Conservation (phyloP, 257 asterid species). For the Primulina eburnea region DNA sequence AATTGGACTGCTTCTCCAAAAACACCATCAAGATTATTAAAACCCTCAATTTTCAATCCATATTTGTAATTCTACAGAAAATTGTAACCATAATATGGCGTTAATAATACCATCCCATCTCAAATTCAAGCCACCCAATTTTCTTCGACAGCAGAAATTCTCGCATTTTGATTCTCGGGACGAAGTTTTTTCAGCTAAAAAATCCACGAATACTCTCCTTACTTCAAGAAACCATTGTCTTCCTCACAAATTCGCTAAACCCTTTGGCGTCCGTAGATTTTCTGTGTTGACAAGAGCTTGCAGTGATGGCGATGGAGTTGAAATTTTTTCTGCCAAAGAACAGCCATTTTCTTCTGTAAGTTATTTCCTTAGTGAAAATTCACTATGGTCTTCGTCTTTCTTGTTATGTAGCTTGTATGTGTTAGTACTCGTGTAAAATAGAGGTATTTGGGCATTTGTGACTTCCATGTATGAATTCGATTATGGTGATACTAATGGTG, state of each 20-base stretch:
- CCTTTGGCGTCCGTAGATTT: conserved; percentile 22
- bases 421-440: neutral
- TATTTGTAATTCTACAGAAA: too few relatives aligned
- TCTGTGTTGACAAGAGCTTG: conserved; percentile 40
- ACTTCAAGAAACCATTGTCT: conserved; percentile 14
- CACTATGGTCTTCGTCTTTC: conserved; percentile 17
- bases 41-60: neutral
- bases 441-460: neutral
- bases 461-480: neutral
- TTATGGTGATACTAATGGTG: neutral
- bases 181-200: conserved; percentile 31
- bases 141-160: conserved; percentile 20
- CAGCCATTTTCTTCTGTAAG: conserved; percentile 54
- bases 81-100: conserved; percentile 31
- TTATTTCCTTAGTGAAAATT: conserved; percentile 4
- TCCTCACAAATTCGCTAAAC: conserved; percentile 23
- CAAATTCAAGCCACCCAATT: conserved; percentile 46
- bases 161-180: conserved; percentile 21
- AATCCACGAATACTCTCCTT: neutral
- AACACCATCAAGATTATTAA: too few relatives aligned
- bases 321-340: conserved; percentile 35
- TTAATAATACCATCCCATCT: conserved; percentile 38
- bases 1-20: too few relatives aligned
- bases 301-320: conserved; percentile 47
- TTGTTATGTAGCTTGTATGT: neutral